These are phyloP conservation scores for Xylariaceae sp. DNA, from an alignment of 2,329 filamentous ascomycete genomes.

Conservation along the genomic window DNA sequence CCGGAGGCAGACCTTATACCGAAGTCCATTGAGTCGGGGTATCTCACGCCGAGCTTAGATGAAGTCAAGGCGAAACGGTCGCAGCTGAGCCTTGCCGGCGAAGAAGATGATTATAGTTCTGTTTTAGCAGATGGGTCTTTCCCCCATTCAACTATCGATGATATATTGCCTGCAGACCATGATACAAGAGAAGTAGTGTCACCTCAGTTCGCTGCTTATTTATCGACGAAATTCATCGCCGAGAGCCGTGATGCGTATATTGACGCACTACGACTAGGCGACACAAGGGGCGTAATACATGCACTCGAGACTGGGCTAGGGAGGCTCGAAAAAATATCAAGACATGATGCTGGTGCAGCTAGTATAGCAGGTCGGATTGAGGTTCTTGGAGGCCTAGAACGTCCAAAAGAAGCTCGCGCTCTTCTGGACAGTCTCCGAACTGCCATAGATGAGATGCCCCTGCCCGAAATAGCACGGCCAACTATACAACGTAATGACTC, in stretches of 20 bases:
- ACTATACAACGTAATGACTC: not conserved
- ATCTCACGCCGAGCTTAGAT: slow-evolving; percentile 18
- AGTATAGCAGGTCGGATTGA: slow-evolving; percentile 20
- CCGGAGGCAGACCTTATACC: slow-evolving; percentile 15
- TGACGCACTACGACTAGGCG: slow-evolving; percentile 16
- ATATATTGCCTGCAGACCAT: slow-evolving; percentile 15
- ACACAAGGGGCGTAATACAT: slow-evolving; percentile 11
- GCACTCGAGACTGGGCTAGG: slow-evolving; percentile 11
- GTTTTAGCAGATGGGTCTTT: slow-evolving; percentile 19
- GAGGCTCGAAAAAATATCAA: slow-evolving; percentile 12
- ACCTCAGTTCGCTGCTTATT: slow-evolving; percentile 14
- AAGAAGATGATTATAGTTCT: slow-evolving; percentile 15
- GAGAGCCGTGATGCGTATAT: slow-evolving; percentile 22
- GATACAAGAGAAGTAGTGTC: slow-evolving; percentile 6
- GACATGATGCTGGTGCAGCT: slow-evolving; percentile 3
- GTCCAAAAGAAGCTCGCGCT: slow-evolving; percentile 15
- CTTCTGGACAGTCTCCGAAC: slow-evolving; percentile 13
- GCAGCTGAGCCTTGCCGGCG: slow-evolving; percentile 7
- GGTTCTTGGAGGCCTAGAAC: slow-evolving; percentile 21
- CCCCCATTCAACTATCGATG: slow-evolving; percentile 21
- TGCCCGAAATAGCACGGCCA: not conserved
- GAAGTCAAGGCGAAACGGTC: slow-evolving; percentile 16
- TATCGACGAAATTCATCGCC: slow-evolving; percentile 17
- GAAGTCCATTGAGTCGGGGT: slow-evolving; percentile 8
- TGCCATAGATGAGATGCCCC: not conserved